These are phyloP conservation scores for Aegilops tauschii DNA, from an alignment of 176 grass and related monocot genomes.

Conservation along the genomic window DNA sequence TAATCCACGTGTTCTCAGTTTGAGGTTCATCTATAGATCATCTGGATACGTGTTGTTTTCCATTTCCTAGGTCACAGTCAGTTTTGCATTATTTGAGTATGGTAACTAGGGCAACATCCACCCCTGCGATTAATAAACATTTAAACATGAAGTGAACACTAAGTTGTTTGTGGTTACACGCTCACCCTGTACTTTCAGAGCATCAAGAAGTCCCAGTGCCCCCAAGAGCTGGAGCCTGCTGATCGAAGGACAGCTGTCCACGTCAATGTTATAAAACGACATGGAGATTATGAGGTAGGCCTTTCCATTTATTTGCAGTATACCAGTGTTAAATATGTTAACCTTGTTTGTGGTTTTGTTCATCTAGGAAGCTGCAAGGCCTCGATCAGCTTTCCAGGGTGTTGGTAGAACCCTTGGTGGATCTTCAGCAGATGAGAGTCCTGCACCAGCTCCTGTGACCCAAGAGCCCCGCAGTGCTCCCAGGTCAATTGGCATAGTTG, in stretches of 20 bases:
- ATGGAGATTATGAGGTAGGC: conserved; percentile 59
- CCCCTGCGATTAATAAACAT: not conserved
- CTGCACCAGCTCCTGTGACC: conserved; percentile 16
- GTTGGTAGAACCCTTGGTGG: conserved; percentile 88
- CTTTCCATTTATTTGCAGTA: not conserved
- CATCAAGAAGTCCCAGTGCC: conserved; percentile 74
- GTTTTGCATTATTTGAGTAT: not conserved
- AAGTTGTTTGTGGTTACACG: not conserved
- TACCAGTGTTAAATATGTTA: not conserved
- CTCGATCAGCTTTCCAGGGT: conserved; percentile 61
- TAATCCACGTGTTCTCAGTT: not conserved
- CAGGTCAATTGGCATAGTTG: conserved; percentile 35
- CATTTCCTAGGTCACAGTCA: not conserved
- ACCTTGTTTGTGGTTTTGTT: not conserved
- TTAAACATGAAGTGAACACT: not conserved
- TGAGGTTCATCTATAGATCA: not conserved
- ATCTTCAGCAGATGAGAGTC: conserved; percentile 39
- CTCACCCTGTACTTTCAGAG: conserved; percentile 44
- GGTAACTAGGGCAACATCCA: not conserved
- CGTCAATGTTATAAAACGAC: conserved; percentile 73
- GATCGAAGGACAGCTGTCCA: conserved; percentile 64
- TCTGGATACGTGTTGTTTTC: not conserved
- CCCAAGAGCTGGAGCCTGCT: conserved; percentile 68
- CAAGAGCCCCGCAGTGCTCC: conserved; percentile 29
- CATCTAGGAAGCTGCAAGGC: conserved; percentile 56